A percentile compares a stretch with the other conserved stretches of the same genome.
Evolutionary conservation across 2,329 filamentous ascomycete species (phyloP).

Genomic region (Botrytis cinerea): DNA sequence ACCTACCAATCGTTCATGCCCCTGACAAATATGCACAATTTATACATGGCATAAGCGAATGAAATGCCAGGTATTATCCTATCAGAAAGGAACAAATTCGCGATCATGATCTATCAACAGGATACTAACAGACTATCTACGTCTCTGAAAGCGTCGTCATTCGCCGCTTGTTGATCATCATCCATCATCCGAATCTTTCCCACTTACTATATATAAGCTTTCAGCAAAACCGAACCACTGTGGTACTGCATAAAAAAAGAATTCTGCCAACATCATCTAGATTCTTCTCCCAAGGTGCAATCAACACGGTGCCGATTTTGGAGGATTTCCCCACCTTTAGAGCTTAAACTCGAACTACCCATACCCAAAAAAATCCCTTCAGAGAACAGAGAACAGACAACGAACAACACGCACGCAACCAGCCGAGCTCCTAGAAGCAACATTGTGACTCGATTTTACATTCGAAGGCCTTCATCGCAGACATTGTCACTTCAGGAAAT

Average conservation of each 20-base stretch:
- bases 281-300: slow-evolving; percentile 1
- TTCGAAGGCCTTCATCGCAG: background rate
- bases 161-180: slow-evolving; percentile 8
- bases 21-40: slow-evolving; percentile 18
- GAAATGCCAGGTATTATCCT: background rate
- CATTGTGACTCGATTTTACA: slow-evolving; percentile 8
- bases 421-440: slow-evolving; percentile 21
- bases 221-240: background rate
- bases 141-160: slow-evolving; percentile 18
- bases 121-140: background rate
- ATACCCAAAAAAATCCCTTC: slow-evolving; percentile 23
- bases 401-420: slow-evolving; percentile 13
- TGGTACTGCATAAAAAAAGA: slow-evolving; percentile 10
- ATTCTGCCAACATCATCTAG: background rate
- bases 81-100: background rate
- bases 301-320: background rate
- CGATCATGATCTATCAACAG: background rate
- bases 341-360: slow-evolving; percentile 19
- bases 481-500: background rate
- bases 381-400: background rate
- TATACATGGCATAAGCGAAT: slow-evolving; percentile 18
- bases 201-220: slow-evolving; percentile 4
- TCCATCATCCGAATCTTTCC: slow-evolving; percentile 14
- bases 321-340: slow-evolving; percentile 23
- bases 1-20: background rate